Evolutionary conservation across 1,284 basidiomycete species (phyloP), one percentile per base, ranked within the genome.

Genomic region (Sphaerobolus stellatus): DNA sequence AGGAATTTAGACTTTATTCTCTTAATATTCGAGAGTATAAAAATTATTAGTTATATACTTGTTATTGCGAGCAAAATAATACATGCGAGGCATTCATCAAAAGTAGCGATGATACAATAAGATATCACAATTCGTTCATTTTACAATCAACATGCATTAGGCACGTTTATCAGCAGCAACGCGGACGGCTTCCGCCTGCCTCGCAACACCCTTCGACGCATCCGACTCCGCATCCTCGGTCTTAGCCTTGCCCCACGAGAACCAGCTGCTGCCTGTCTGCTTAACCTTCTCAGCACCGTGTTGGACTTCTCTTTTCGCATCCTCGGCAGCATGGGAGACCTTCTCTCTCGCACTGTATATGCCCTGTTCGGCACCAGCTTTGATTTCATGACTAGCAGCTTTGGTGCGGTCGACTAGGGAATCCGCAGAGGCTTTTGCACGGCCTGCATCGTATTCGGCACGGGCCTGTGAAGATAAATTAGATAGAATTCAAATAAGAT

Each of bases 201-300:
- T 52, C 29, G 50, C 41, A 1, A 56, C 50, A 5, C 43, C 25
- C 16, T 47, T 46, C n/a, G 54, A 48, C 4, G 54, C 41, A 25
- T 52, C 48, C 22, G 51, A 30, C 50, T 56, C 52, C 20, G 24
- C 30, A 18, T 56, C 50, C 28, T 56, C 50, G 2, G 54, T 41
- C 27, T 46, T 56, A n/a, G 30, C 41, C 28, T 52, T 52, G 28
- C 54, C 50, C 54, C 54, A 56, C 20, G 41, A 40, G 41, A 56
- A 56, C 54, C 54, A 56, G 9, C 41, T 34, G 25, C 24, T 52
- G 25, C 38, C 41, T 14, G 54, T 33, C 4, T 44, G 43, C 40
- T 52, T 56, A 11, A 49, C 54, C 40, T 44, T 46, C 14, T 56
- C 29, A 2, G 40, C 50, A 9, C 52, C 50, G 4, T 45, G 38